Evolutionary conservation across 2,329 filamentous ascomycete species (phyloP).

Genomic region (Rhinocladiella similis): DNA sequence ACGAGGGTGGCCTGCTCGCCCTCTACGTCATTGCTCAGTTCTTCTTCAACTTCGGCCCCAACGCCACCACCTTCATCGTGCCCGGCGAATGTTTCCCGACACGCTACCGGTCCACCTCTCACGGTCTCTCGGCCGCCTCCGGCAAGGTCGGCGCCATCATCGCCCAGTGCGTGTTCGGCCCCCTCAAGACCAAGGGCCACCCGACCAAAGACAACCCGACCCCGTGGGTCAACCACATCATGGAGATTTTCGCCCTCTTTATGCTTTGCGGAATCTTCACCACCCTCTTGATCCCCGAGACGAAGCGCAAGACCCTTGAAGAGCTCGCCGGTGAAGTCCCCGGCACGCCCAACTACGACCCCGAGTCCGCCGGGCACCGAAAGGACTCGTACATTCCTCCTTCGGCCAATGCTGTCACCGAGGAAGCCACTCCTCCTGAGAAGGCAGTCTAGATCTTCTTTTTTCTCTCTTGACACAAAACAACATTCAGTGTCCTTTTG

Average conservation of each 20-base stretch:
- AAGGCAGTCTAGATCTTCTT: conserved; percentile 3
- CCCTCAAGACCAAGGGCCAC: conserved; percentile 60
- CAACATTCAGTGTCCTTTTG: no score
- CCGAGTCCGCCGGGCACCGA: conserved; percentile 29
- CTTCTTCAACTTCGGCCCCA: conserved; percentile 67
- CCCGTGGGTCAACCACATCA: conserved; percentile 71
- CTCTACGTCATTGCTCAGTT: conserved; percentile 67
- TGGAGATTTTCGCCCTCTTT: conserved; percentile 56
- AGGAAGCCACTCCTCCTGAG: neutral
- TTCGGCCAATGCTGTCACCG: conserved; percentile 30
- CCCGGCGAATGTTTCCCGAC: conserved; percentile 67
- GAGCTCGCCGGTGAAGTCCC: conserved; percentile 67
- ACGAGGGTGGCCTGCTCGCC: conserved; percentile 53
- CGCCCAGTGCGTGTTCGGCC: conserved; percentile 65
- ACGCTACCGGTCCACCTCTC: conserved; percentile 61
- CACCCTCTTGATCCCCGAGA: conserved; percentile 74
- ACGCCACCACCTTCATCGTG: conserved; percentile 66
- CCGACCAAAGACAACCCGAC: conserved; percentile 51
- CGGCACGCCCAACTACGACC: conserved; percentile 54
- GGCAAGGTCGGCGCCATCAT: conserved; percentile 70
- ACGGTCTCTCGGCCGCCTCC: conserved; percentile 65
- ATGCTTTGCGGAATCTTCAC: conserved; percentile 72
- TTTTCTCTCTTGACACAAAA: no score
- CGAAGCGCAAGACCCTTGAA: conserved; percentile 72
- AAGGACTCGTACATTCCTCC: conserved; percentile 20